phyloP scores from a whole-genome alignment of 176 grass and related monocot genomes.

The Bonia amplexicaulis region DNA sequence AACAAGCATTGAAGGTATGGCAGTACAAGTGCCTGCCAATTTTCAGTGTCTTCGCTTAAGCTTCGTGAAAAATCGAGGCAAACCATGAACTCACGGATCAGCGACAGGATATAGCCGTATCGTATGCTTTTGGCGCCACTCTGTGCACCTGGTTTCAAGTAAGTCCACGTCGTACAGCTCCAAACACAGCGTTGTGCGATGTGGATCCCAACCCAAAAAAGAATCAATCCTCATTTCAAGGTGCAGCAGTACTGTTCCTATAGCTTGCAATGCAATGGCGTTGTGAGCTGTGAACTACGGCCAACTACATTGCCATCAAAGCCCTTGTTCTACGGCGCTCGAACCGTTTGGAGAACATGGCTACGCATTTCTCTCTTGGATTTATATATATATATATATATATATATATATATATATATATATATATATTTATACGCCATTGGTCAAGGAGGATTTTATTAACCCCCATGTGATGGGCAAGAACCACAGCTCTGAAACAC shows the following conservation, averaged over 20 bases:
- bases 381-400: too few species aligned
- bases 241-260: background rate
- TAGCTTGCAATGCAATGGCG: background rate
- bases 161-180: background rate
- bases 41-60: background rate
- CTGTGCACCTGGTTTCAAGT: background rate
- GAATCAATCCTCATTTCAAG: background rate
- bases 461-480: slow-evolving; percentile 1
- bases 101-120: background rate
- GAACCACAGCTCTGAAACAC: slow-evolving; percentile 37
- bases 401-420: too few species aligned
- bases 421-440: too few species aligned
- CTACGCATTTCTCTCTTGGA: background rate
- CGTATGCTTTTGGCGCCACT: background rate
- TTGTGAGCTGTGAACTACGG: background rate
- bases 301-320: background rate
- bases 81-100: background rate
- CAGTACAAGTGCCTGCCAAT: background rate
- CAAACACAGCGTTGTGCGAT: background rate
- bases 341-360: slow-evolving; percentile 21
- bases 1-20: background rate
- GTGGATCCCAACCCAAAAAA: background rate
- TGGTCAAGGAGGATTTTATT: background rate
- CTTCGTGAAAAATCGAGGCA: background rate
- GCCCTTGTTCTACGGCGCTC: slow-evolving; percentile 18